Evolutionary conservation across 768 basidiomycete species (phyloP).

Genomic region (Zangia roseola): DNA sequence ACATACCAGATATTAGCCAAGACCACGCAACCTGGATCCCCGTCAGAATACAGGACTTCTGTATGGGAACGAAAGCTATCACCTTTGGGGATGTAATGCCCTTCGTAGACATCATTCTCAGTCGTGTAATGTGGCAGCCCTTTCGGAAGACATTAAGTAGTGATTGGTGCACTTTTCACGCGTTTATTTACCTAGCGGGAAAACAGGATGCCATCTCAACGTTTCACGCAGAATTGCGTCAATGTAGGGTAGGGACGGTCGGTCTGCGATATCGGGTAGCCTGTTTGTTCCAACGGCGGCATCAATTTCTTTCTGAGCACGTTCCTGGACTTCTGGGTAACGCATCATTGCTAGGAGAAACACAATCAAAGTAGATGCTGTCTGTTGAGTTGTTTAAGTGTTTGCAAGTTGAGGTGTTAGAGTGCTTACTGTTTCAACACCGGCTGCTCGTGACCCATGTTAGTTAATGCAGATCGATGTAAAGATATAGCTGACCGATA

Average conservation of each 20-base stretch:
- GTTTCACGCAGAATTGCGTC: constrained; percentile 36
- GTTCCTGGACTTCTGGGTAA: constrained; percentile 34
- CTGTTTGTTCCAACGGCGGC: constrained; percentile 27
- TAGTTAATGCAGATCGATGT: neutral
- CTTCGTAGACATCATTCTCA: constrained; percentile 26
- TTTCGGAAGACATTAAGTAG: constrained; percentile 4
- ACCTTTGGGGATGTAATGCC: constrained; percentile 28
- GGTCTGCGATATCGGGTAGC: constrained; percentile 29
- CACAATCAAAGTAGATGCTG: constrained; percentile 30
- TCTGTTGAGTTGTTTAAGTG: constrained; percentile 18
- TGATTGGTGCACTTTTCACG: neutral
- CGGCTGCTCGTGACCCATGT: constrained; percentile 18
- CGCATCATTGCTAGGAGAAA: constrained; percentile 37
- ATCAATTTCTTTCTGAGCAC: constrained; percentile 36
- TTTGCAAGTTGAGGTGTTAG: neutral
- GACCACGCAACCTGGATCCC: constrained; percentile 26
- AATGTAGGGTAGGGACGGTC: constrained; percentile 29
- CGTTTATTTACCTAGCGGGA: constrained; percentile 26
- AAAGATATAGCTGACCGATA: constrained; percentile 22
- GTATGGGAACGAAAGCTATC: neutral
- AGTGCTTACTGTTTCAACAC: constrained; percentile 29
- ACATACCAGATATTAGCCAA: constrained; percentile 31
- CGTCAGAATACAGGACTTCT: constrained; percentile 11
- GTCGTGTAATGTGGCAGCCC: constrained; percentile 30
- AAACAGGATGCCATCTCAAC: constrained; percentile 33